Conservation (phyloP, 23 red algal genomes). For the Cyanidiococcus yangmingshanensis region DNA sequence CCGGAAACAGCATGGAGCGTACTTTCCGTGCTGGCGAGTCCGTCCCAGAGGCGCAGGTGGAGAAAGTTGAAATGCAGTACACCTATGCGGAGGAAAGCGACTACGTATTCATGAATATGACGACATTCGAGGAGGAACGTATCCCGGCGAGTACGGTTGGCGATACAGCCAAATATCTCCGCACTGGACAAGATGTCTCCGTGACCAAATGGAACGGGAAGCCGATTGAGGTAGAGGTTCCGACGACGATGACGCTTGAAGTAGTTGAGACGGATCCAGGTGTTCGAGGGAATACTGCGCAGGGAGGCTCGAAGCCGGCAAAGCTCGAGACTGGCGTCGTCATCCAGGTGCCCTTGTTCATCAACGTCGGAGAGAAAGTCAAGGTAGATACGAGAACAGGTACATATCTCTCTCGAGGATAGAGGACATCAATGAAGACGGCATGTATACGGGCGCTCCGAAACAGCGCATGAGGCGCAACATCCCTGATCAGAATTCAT, state of each 20-base stretch:
- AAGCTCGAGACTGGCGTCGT: slow-evolving; percentile 74
- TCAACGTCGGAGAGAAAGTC: slow-evolving; percentile 64
- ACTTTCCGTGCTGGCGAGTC: slow-evolving; percentile 85
- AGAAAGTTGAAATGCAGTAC: slow-evolving; percentile 69
- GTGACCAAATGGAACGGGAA: slow-evolving; percentile 57
- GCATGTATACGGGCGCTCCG: too few species aligned
- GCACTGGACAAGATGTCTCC: slow-evolving; percentile 49
- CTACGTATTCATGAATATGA: slow-evolving; percentile 95
- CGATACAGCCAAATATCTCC: slow-evolving; percentile 56
- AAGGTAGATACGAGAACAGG: slow-evolving; percentile 54
- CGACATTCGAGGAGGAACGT: slow-evolving; percentile 83
- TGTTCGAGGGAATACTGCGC: slow-evolving; percentile 66
- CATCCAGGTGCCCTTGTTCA: slow-evolving; percentile 84
- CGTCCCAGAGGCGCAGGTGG: slow-evolving; percentile 49
- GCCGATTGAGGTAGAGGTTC: slow-evolving; percentile 68
- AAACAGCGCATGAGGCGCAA: too few species aligned
- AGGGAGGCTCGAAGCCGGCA: slow-evolving; percentile 79
- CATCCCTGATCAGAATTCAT: too few species aligned
- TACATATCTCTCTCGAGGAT: slow-evolving; percentile 45
- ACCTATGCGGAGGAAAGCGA: slow-evolving; percentile 76
- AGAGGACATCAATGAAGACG: too few species aligned
- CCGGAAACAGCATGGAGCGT: slow-evolving; percentile 57
- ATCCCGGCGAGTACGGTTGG: slow-evolving; percentile 34
- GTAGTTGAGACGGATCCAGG: slow-evolving; percentile 76
- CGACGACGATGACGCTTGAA: slow-evolving; percentile 46